phyloP scores from a whole-genome alignment of 2,329 filamentous ascomycete species.

The Ophiostoma triangulosporum region DNA sequence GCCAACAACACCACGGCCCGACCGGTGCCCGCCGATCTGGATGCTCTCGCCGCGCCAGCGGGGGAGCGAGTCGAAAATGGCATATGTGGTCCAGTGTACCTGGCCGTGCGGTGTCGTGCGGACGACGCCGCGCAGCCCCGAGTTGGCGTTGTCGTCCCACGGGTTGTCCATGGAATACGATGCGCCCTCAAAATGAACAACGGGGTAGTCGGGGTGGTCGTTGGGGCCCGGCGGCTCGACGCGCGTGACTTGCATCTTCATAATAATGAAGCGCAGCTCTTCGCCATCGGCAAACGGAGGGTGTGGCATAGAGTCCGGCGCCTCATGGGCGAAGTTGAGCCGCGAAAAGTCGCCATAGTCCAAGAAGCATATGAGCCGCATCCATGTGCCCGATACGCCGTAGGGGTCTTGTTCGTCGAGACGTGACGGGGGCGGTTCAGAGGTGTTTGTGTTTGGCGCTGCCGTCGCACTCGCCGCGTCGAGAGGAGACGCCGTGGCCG shows the following conservation, averaged over 20 bases:
- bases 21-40: conserved; percentile 54
- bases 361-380: conserved; percentile 37
- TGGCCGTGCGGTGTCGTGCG: conserved; percentile 55
- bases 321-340: conserved; percentile 51
- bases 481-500: background rate
- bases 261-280: conserved; percentile 55
- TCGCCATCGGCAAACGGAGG: conserved; percentile 47
- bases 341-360: conserved; percentile 61
- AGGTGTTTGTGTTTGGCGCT: background rate
- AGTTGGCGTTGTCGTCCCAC: conserved; percentile 57
- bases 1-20: conserved; percentile 55
- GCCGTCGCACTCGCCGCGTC: background rate
- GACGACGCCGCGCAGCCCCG: conserved; percentile 49
- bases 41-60: conserved; percentile 67
- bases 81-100: conserved; percentile 60
- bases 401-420: conserved; percentile 53
- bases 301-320: conserved; percentile 30
- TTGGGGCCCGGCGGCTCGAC: conserved; percentile 45
- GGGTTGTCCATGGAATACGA: conserved; percentile 48
- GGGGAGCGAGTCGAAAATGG: conserved; percentile 51
- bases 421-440: background rate
- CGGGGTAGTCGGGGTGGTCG: conserved; percentile 44
- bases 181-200: conserved; percentile 55
- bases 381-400: conserved; percentile 56
- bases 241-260: conserved; percentile 49